These are phyloP conservation scores for Aspergillus sp. DNA, from an alignment of 2,329 filamentous ascomycete species.

Conservation along the genomic window DNA sequence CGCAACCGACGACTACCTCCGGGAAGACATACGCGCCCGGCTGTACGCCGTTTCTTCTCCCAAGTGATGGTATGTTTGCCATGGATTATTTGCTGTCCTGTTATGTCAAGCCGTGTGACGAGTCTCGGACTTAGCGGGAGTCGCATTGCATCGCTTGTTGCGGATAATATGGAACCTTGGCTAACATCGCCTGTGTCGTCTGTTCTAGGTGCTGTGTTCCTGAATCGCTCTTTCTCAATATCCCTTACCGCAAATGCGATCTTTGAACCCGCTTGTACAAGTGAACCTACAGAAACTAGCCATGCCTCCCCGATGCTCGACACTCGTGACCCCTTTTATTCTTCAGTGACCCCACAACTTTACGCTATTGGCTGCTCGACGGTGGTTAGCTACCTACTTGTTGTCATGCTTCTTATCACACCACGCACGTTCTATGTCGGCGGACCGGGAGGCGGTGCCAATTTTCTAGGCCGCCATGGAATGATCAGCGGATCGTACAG, in stretches of 20 bases:
- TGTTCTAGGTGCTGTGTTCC: constrained; percentile 38
- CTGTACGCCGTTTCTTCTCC: constrained; percentile 64
- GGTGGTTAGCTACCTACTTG: constrained; percentile 84
- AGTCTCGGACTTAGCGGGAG: neutral
- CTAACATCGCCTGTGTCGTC: constrained; percentile 5
- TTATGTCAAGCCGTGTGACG: neutral
- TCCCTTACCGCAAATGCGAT: constrained; percentile 50
- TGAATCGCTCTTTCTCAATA: constrained; percentile 43
- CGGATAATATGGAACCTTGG: neutral
- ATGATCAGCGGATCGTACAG: constrained; percentile 78
- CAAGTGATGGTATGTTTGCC: constrained; percentile 52
- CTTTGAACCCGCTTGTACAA: constrained; percentile 51
- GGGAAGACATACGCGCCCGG: constrained; percentile 43
- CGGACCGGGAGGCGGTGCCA: constrained; percentile 63
- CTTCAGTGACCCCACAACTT: constrained; percentile 86
- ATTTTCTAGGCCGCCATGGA: constrained; percentile 75
- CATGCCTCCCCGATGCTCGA: constrained; percentile 58
- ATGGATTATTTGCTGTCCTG: neutral
- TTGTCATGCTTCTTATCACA: constrained; percentile 91
- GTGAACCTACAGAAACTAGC: constrained; percentile 29
- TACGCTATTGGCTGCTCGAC: constrained; percentile 92
- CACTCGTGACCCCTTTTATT: constrained; percentile 84
- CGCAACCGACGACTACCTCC: constrained; percentile 37
- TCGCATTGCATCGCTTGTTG: neutral
- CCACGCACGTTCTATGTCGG: constrained; percentile 91